Evolutionary conservation across 2,329 filamentous ascomycete species (phyloP), one percentile per base, ranked within the genome.

Genomic region (Alternaria triticina): DNA sequence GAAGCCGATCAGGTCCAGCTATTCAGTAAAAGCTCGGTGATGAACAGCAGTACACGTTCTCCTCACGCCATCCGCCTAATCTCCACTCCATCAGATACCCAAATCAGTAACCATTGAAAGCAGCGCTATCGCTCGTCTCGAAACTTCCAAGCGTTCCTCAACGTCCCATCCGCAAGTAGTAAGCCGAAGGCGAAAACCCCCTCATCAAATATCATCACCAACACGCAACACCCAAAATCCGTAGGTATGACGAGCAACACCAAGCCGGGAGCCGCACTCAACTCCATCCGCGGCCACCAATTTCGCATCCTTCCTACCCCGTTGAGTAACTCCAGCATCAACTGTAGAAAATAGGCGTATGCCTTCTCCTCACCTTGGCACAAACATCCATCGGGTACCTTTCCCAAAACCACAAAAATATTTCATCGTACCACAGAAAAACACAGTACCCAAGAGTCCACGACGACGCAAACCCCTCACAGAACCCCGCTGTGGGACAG

Each of bases 281-380:
- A 58, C 13, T 9, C 28, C 22, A 23, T 47, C 13, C 40, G 17
- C 28, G 22, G 1, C 15, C 27, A 28, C 20, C 25, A 5, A 7
- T n/a, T 7, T 45, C 17, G n/a, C 45, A 47, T 40, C 33, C 51
- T 49, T 46, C 54, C 50, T 64, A 57, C 64, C 64, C 6, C 12
- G 28, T 57, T 20, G 23, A 61, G 64, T 58, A 66, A 63, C 11
- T 61, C 22, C 7, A 7, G 15, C 30, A n/a, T 12, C 43, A 43
- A 10, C 28, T 23, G 50, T 62, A 28, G 60, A 62, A 59, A 59
- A 62, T 54, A 62, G 56, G 60, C 36, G 55, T 50, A 44, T 33
- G 23, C 27, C 43, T 62, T 62, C 55, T 62, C 56, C 54, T 62
- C 60, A 59, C 54, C 55, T 62, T 57, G 40, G 36, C 40, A 28